Evolutionary conservation across 2,329 filamentous ascomycete genomes (phyloP), one percentile per base, ranked within the genome.

Genomic region (Colletotrichum trifolii): DNA sequence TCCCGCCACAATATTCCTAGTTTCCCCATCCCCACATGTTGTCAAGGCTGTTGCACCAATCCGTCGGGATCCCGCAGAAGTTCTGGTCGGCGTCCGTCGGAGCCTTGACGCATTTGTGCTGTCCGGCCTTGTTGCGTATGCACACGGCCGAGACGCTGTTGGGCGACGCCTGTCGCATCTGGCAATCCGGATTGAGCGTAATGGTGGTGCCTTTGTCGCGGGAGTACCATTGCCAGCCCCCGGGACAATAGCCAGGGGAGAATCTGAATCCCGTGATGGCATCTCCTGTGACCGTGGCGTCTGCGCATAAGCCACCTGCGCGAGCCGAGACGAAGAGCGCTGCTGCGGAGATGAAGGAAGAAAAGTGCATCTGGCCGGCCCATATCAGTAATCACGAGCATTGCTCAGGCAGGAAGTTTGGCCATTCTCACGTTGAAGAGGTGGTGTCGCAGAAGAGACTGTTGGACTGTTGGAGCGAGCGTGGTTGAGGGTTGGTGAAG

Each of bases 21-120:
- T 50, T 2, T 50, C 4, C 15, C 39, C 56, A 53, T 8, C 56
- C 56, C 39, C 39, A 59, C 39, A 59, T 45, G n/a, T 59, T 59
- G 3, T 25, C 10, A 15, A 59, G 34, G 12, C 15, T 15, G 12
- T 6, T 8, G 36, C 56, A 59, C n/a, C 34, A 50, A 11, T 50
- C 36, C 2, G n/a, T 5, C 10, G 56, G 56, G 11, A 59, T 53
- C 8, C 35, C 49, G 34, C 56, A 53, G 34, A 36, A 50, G 11
- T 15, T 36, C n/a, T 40, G n/a, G 4, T n/a, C 47, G 8, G 33
- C 39, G 12, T n/a, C 47, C 17, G 25, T 13, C n/a, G 56, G 56
- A 11, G 47, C 48, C 25, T 9, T 35, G 12, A 59, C 40, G 3
- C 56, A 53, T 15, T 59, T 53, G 33, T 46, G 13, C 11, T n/a